phyloP scores from a whole-genome alignment of 2,329 filamentous ascomycete species.

The Fulvia fulva region DNA sequence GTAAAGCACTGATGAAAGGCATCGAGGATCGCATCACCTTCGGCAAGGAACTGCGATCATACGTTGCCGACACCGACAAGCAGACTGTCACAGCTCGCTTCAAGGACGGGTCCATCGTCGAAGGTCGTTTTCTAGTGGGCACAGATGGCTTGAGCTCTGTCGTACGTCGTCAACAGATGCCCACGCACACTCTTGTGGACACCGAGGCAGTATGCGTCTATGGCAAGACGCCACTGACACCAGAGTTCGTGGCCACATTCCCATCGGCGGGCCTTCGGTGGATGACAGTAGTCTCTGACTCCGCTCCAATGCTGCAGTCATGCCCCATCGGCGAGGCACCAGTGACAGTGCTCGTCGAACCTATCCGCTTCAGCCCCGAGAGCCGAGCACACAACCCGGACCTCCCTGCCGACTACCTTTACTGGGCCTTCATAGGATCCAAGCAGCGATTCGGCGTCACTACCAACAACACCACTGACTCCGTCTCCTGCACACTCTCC shows the following conservation, averaged over 20 bases:
- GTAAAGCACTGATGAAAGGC: slow-evolving; percentile 19
- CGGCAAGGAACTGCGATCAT: slow-evolving; percentile 18
- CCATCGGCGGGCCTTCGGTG: slow-evolving; percentile 18
- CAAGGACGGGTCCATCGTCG: slow-evolving; percentile 13
- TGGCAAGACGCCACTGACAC: slow-evolving; percentile 25
- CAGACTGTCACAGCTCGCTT: slow-evolving; percentile 14
- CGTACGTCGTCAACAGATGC: slow-evolving; percentile 22
- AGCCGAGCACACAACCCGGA: slow-evolving; percentile 10
- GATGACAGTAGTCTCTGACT: slow-evolving; percentile 20
- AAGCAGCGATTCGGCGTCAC: slow-evolving; percentile 19
- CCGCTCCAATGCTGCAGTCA: slow-evolving; percentile 20
- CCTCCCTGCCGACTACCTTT: slow-evolving; percentile 21
- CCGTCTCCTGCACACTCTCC: slow-evolving; percentile 9
- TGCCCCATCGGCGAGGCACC: slow-evolving; percentile 21
- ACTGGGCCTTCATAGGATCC: slow-evolving; percentile 23
- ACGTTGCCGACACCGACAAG: slow-evolving; percentile 7
- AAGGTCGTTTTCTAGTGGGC: slow-evolving; percentile 20
- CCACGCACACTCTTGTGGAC: slow-evolving; percentile 17
- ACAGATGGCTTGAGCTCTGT: slow-evolving; percentile 24
- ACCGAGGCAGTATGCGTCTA: slow-evolving; percentile 22
- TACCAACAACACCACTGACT: background rate
- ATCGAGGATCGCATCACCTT: slow-evolving; percentile 20
- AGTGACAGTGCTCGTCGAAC: slow-evolving; percentile 20
- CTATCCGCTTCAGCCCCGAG: slow-evolving; percentile 19
- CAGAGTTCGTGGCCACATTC: slow-evolving; percentile 14